Evolutionary conservation across 2,329 filamentous ascomycete species (phyloP).

Genomic region (Fusarium annulatum): DNA sequence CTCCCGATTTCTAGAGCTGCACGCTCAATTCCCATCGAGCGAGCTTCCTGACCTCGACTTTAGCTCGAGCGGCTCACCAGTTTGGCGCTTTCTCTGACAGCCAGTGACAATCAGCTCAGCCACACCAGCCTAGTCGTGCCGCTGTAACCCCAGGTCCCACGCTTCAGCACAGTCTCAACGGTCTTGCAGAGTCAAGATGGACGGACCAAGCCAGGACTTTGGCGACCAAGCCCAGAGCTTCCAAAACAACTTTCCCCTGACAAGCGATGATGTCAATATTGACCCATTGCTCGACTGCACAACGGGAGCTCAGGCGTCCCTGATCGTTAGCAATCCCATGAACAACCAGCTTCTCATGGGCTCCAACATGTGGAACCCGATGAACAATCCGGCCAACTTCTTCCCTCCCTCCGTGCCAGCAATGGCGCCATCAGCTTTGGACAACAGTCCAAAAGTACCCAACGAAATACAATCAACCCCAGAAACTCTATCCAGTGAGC

Average conservation of each 20-base stretch:
- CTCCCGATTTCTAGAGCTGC: neutral
- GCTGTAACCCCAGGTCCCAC: neutral
- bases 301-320: neutral
- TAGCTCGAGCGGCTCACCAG: neutral
- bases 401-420: neutral
- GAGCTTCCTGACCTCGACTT: neutral
- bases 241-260: neutral
- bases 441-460: slow-evolving; percentile 8
- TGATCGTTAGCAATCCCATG: neutral
- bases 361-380: slow-evolving; percentile 20
- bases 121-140: neutral
- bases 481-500: neutral
- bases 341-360: slow-evolving; percentile 4
- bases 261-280: slow-evolving; percentile 17
- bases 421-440: neutral
- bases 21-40: slow-evolving; percentile 3
- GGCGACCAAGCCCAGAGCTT: neutral
- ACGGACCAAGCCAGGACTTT: neutral
- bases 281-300: slow-evolving; percentile 33
- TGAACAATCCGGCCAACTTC: neutral
- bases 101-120: neutral
- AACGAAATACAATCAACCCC: slow-evolving; percentile 23
- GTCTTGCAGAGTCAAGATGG: slow-evolving; percentile 15
- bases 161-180: neutral
- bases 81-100: neutral